Base-by-base conservation (phyloP, 306 rosid species). In the Medicago truncatula region DNA sequence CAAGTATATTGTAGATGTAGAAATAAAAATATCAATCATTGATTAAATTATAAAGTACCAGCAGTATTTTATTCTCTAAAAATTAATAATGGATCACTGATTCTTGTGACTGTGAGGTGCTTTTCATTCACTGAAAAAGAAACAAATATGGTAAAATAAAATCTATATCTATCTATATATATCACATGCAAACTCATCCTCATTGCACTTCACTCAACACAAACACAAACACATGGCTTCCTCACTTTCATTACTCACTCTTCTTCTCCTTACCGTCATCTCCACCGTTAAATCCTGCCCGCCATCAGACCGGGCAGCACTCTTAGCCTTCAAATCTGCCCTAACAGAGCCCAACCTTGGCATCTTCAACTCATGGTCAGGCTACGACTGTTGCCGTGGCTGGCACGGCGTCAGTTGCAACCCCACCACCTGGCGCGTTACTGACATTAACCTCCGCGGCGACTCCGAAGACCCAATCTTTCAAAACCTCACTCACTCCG, bases 401-500 rank as follows among this genome's bases (percentile, higher is more conserved):
- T 95, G 97, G 96, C 85, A 92, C 83, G 97, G 95, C 59, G 74
- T 95, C 11, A 79, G 76, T 76, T 95, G 98, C 79, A 79, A 95
- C 73, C 92, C 97, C 8, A 56, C 79, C 15, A 83, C 96, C 4
- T 36, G 40, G 68, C 85, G 87, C 1, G 92, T 95, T 74, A 82
- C 88, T 11, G 96, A 95, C 67, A 60, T 95, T 15, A 90, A 74
- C 82, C 96, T 95, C 81, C 96, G 96, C 2, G 98, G 98, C 8
- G 96, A 95, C 63, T 89, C 96, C 0, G 90, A 92, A 41, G 97
- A 94, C 59, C 89, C 88, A 4, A 89, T 87, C 39, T 78, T 94
- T 60, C 73, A 52, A 28, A 92, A 86, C 50, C 64, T 87, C 7
- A 85, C 88, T 2, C 84, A 91, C 39, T 44, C 91, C 17, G 97